Percentiles rank a stretch among this genome's conserved stretches.
phyloP scores from a whole-genome alignment of 1,284 basidiomycete species.

The Cryptococcus sp. region DNA sequence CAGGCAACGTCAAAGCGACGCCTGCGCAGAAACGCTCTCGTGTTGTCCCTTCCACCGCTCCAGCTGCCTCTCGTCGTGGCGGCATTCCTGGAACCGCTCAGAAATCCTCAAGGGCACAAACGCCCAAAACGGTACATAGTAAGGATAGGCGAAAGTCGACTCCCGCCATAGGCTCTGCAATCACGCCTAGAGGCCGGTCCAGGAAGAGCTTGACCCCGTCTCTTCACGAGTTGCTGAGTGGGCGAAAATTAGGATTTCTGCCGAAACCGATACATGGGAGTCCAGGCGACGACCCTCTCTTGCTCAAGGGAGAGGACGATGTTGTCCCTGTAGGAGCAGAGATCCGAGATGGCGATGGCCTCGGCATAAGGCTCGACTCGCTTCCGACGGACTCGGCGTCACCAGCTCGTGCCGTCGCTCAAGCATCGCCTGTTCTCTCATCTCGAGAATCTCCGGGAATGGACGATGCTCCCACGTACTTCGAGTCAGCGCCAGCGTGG shows the following conservation, averaged over 20 bases:
- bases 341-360: slow-evolving; percentile 7
- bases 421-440: background rate
- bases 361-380: slow-evolving; percentile 1
- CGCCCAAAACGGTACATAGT: slow-evolving; percentile 7
- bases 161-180: slow-evolving; percentile 4
- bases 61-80: background rate
- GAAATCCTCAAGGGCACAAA: background rate
- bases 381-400: background rate
- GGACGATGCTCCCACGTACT: slow-evolving; percentile 3
- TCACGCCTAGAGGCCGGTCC: background rate
- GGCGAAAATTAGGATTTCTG: slow-evolving; percentile 15
- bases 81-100: background rate
- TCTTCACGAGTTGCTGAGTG: slow-evolving; percentile 10
- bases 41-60: slow-evolving; percentile 11
- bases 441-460: background rate
- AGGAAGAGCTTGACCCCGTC: slow-evolving; percentile 13
- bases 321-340: background rate
- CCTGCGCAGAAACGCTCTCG: slow-evolving; percentile 1
- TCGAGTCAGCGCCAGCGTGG: slow-evolving; percentile 7
- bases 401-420: background rate
- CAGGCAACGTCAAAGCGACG: background rate
- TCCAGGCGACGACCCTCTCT: slow-evolving; percentile 30
- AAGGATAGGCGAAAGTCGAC: slow-evolving; percentile 10
- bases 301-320: slow-evolving; percentile 17
- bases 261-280: slow-evolving; percentile 18